Conservation (phyloP, 2,329 filamentous ascomycete species). For the Phialophora expanda region DNA sequence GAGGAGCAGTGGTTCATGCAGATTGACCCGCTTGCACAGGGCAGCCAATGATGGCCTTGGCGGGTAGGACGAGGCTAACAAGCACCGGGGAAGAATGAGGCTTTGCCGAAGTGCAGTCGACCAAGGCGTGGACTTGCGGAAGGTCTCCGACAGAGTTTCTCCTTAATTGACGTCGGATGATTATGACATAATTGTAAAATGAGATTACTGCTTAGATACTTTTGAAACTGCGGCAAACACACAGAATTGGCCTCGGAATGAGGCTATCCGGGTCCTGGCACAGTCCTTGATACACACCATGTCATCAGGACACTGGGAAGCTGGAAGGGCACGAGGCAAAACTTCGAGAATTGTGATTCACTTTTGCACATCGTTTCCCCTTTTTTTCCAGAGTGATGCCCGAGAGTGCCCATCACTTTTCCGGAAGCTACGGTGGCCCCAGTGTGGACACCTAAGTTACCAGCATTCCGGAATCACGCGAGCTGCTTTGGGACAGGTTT, state of each 20-base stretch:
- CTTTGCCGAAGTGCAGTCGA: neutral
- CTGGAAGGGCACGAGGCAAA: neutral
- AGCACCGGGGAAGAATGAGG: slow-evolving; percentile 10
- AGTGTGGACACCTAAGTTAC: slow-evolving; percentile 4
- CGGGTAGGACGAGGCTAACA: slow-evolving; percentile 10
- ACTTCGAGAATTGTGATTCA: neutral
- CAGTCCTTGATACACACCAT: slow-evolving; percentile 1
- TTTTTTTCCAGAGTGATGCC: slow-evolving; percentile 22
- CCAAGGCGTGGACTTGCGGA: neutral
- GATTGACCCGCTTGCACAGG: slow-evolving; percentile 26
- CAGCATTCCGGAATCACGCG: slow-evolving; percentile 6
- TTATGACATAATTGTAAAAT: slow-evolving; percentile 18
- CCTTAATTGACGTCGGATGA: slow-evolving; percentile 1
- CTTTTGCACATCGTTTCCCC: slow-evolving; percentile 12
- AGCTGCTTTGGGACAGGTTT: slow-evolving; percentile 18
- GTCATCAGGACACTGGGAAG: neutral
- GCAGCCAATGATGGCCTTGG: slow-evolving; percentile 27
- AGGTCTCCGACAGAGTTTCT: slow-evolving; percentile 1
- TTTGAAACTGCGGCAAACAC: neutral
- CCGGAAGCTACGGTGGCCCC: slow-evolving; percentile 6
- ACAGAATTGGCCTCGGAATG: neutral
- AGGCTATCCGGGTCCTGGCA: slow-evolving; percentile 8
- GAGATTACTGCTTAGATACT: neutral
- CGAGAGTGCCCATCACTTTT: slow-evolving; percentile 14
- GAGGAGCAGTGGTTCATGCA: slow-evolving; percentile 30